Evolutionary conservation across 164 flowering plant genomes (phyloP), one percentile per base, ranked within the genome.

Genomic region (Aristolochia californica): DNA sequence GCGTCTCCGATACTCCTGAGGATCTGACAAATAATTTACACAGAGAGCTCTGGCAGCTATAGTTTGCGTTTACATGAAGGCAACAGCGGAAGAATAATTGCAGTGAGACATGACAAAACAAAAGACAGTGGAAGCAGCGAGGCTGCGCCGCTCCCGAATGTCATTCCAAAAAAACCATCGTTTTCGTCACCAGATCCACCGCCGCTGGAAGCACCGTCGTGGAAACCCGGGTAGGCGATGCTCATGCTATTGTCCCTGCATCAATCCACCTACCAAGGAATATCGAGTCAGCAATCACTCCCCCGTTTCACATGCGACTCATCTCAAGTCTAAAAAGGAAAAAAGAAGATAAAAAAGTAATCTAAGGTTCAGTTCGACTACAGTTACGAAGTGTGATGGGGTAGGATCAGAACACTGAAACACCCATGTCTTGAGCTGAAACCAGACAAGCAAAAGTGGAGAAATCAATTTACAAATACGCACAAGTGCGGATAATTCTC

Each of bases 171-270:
- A 47, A 38, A 21, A 5, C 59, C 59, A 16, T 28, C 55, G 48
- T 23, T 34, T 16, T 5, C 48, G 28, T 48, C n/a, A 2, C n/a
- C n/a, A 24, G 44, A n/a, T n/a, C 20, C 24, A n/a, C 48, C 59
- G 48, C 28, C 14, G 48, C 59, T 14, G 34, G 59, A 21, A 48
- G 48, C 59, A 23, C 59, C 59, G n/a, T 22, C 23, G 59, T 56
- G 43, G 59, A 43, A 56, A 18, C 59, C 59, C 28, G 59, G 59
- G 28, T 43, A 56, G 18, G 48, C 14, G 48, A 56, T 56, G 59
- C 59, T 22, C 59, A 43, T 24, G 48, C 59, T 43, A 13, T 24
- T 43, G 59, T 56, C 59, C 59, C 59, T 56, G 59, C 59, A 25
- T 28, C 47, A 18, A 34, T 15, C 58, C 27, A 53, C 34, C 56